Percentiles rank a stretch among this genome's conserved stretches.
Conservation (phyloP, 2,329 filamentous ascomycete species). For the Alternaria atra region DNA sequence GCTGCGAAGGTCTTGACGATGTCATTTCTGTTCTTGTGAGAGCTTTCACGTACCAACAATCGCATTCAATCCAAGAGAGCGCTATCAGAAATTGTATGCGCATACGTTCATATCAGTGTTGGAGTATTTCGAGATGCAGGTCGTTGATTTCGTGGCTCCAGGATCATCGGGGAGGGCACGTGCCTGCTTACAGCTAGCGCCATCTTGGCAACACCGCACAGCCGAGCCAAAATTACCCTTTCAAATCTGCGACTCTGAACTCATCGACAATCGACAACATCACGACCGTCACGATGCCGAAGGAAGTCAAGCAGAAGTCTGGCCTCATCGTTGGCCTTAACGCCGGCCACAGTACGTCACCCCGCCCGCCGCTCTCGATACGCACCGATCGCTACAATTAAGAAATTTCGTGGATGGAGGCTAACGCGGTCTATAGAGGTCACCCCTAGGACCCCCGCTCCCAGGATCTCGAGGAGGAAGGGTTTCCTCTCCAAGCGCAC, state of each 20-base stretch:
- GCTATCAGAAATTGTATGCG: background rate
- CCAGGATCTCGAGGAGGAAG: slow-evolving; percentile 75
- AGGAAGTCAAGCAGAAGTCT: slow-evolving; percentile 64
- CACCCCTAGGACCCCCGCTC: slow-evolving; percentile 60
- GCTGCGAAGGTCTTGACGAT: background rate
- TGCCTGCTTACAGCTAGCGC: slow-evolving; percentile 29
- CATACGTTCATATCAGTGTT: background rate
- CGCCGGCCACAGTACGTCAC: slow-evolving; percentile 70
- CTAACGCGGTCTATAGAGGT: slow-evolving; percentile 55
- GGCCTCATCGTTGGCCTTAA: slow-evolving; percentile 69
- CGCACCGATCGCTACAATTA: slow-evolving; percentile 16
- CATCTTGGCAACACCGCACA: slow-evolving; percentile 29
- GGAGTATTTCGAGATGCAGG: background rate
- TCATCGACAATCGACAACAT: slow-evolving; percentile 43
- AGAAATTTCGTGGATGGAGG: slow-evolving; percentile 25
- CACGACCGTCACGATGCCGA: slow-evolving; percentile 58
- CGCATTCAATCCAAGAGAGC: background rate
- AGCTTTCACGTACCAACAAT: background rate
- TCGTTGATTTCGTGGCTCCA: background rate
- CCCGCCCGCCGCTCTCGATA: slow-evolving; percentile 26
- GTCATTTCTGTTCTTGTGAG: background rate
- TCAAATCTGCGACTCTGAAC: slow-evolving; percentile 19
- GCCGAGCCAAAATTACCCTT: slow-evolving; percentile 31
- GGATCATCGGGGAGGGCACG: slow-evolving; percentile 10
- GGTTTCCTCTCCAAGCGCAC: slow-evolving; percentile 97